Evolutionary conservation across 345 rosid genomes (phyloP).

Genomic region (Sisymbrium irio): DNA sequence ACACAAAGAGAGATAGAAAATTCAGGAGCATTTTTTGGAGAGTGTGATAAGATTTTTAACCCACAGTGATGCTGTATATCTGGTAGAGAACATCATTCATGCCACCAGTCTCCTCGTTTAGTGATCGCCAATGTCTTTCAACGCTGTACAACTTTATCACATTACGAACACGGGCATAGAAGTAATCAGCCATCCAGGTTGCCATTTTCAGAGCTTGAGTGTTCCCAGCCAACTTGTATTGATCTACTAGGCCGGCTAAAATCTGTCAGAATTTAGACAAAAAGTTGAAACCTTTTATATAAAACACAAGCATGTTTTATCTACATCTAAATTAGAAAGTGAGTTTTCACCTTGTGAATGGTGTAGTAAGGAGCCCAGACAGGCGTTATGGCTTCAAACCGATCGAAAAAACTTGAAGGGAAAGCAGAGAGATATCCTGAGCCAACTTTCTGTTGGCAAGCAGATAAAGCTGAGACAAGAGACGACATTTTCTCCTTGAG

Average conservation of each 20-base stretch:
- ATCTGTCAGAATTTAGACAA: slow-evolving; percentile 47
- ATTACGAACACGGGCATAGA: slow-evolving; percentile 75
- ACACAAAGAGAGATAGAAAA: not conserved
- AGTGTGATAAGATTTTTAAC: not conserved
- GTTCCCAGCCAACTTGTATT: slow-evolving; percentile 63
- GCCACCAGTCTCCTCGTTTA: slow-evolving; percentile 95
- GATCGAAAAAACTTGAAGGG: slow-evolving; percentile 73
- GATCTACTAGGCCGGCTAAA: slow-evolving; percentile 88
- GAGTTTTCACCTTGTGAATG: slow-evolving; percentile 69
- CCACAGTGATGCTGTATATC: slow-evolving; percentile 63
- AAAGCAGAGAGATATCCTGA: slow-evolving; percentile 94
- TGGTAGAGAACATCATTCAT: slow-evolving; percentile 93
- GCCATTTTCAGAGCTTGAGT: slow-evolving; percentile 67
- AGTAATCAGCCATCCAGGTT: slow-evolving; percentile 83
- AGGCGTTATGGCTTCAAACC: slow-evolving; percentile 71
- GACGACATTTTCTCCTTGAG: slow-evolving; percentile 70
- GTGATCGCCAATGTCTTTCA: slow-evolving; percentile 73
- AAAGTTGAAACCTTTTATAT: not conserved
- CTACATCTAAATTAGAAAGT: not conserved
- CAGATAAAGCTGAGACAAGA: slow-evolving; percentile 61
- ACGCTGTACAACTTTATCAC: slow-evolving; percentile 55
- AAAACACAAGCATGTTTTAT: not conserved
- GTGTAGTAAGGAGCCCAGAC: slow-evolving; percentile 99
- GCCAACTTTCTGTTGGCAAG: slow-evolving; percentile 71
- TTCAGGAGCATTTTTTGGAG: not conserved